Evolutionary conservation across 2,329 filamentous ascomycete species (phyloP).

Genomic region (Pyricularia sp.): DNA sequence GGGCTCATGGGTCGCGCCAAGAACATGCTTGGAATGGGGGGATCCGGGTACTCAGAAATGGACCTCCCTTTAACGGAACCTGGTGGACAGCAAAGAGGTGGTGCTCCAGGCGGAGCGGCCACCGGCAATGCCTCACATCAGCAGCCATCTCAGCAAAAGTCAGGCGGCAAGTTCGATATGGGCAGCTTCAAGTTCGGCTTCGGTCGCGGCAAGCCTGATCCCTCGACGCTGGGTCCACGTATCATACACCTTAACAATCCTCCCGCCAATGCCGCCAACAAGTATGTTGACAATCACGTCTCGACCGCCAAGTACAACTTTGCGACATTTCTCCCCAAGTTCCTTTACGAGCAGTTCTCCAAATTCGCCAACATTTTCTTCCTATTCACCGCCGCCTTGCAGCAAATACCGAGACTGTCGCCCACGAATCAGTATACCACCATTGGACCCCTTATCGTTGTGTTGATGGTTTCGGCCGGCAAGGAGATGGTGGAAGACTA

Average conservation of each 20-base stretch:
- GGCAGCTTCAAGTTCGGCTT: conserved; percentile 90
- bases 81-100: conserved; percentile 30
- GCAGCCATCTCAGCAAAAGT: conserved; percentile 27
- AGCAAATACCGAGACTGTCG: conserved; percentile 91
- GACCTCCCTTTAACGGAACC: conserved; percentile 87
- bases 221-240: conserved; percentile 81
- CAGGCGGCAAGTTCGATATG: conserved; percentile 52
- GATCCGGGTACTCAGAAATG: conserved; percentile 86
- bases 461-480: conserved; percentile 86
- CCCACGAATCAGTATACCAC: conserved; percentile 95
- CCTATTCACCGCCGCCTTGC: conserved; percentile 88
- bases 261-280: conserved; percentile 79
- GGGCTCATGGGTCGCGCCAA: conserved; percentile 82
- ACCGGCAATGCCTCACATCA: conserved; percentile 6
- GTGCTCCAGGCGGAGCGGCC: conserved; percentile 19
- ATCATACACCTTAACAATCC: conserved; percentile 96
- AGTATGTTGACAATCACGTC: conserved; percentile 93
- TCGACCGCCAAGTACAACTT: conserved; percentile 97
- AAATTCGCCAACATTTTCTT: conserved; percentile 99
- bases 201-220: conserved; percentile 74
- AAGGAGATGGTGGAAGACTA: conserved; percentile 95
- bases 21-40: conserved; percentile 80
- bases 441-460: conserved; percentile 84
- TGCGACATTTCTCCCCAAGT: conserved; percentile 89
- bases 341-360: conserved; percentile 95